Evolutionary conservation across 805 yeast genomes (phyloP), one percentile per base, ranked within the genome.

Genomic region (Candida palmyrensis): DNA sequence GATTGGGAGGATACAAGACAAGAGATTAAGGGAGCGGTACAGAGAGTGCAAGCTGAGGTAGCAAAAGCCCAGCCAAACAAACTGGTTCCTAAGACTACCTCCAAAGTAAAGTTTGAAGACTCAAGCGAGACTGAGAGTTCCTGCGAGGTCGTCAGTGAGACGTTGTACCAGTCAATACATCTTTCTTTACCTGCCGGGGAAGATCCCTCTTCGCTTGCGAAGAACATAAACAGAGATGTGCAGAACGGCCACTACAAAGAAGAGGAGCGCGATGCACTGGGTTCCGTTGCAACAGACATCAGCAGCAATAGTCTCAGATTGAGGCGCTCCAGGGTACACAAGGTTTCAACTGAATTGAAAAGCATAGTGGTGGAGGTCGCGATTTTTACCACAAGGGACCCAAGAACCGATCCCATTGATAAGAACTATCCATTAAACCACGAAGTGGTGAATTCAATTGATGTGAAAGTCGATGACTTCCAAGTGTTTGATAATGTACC

Each of bases 1-100:
- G 97, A 92, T 47, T 88, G 97, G 94, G 73, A 72, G 35, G 74
- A 75, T 27, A 87, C 97, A 0, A 69, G 95, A 37, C 66, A 65
- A 16, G 66, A 79, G 0, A 79, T 92, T 18, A 62, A 66, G 8
- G 72, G 69, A n/a, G 82, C 85, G 0, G 79, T 89, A 0, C 72
- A 71, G 34, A 59, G 73, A 8, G 73, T 86, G 6, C 87, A 81
- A 43, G n/a, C n/a, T n/a, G n/a, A n/a, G n/a, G n/a, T n/a, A n/a
- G n/a, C n/a, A n/a, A n/a, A n/a, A n/a, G 62, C 55, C 5, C 66
- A 62, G 26, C 79, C 72, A 2, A 41, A 45, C n/a, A 54, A 55
- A 18, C 55, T 54, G 15, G 42, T 49, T 33, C 30, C 44, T 27
- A 33, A 30, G 18, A 25, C 13, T 23, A 15, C n/a, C 13, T 32